Base-by-base conservation (phyloP, 2,329 filamentous ascomycete species). In the Cucurbitaria berberidis region DNA sequence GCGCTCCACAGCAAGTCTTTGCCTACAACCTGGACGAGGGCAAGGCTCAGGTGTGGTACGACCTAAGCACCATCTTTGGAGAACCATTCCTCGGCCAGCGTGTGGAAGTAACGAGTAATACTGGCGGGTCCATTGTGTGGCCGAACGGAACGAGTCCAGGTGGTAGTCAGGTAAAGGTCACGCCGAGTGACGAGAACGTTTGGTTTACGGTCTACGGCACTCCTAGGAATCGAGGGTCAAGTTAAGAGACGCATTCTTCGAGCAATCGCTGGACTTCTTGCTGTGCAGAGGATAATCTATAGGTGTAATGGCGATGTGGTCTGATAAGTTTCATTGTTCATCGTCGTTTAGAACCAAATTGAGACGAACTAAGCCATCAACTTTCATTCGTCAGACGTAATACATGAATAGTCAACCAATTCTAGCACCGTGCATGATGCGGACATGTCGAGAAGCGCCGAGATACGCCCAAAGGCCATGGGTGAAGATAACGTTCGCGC, bases 11-110 rank as follows among this genome's bases (percentile, higher is more conserved):
- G 18, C 64, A 68, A 38, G 58, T 67, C 10, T 64, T 69, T 36
- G 55, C 61, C 2, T 70, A 71, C 44, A 57, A 60, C 16, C 49
- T 71, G 3, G 63, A 68, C 42, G 56, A 52, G 3, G 63, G 67
- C 42, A 55, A 52, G 5, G 56, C 45, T 3, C 48, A 59, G 35
- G 63, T 66, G 9, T 70, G 66, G 61, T 68, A 69, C 50, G 63
- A 67, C 41, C 43, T 69, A 24, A 67, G 64, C 44, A 53, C 57
- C 5, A 60, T 64, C 15, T 64, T 68, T 49, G 66, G 67, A 1
- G 66, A 64, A 13, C 68, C 67, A n/a, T 72, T 72, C 36, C 52
- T 45, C 7, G 68, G 68, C 6, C 55, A 60, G n/a, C 56, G 47
- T 9, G 34, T 69, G 10, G 62, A 55, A 26, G 64, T 69, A 7